Percentiles rank a stretch among this genome's conserved stretches.
Evolutionary conservation across 345 rosid genomes (phyloP).

Genomic region (Eucalyptus tenuipes): DNA sequence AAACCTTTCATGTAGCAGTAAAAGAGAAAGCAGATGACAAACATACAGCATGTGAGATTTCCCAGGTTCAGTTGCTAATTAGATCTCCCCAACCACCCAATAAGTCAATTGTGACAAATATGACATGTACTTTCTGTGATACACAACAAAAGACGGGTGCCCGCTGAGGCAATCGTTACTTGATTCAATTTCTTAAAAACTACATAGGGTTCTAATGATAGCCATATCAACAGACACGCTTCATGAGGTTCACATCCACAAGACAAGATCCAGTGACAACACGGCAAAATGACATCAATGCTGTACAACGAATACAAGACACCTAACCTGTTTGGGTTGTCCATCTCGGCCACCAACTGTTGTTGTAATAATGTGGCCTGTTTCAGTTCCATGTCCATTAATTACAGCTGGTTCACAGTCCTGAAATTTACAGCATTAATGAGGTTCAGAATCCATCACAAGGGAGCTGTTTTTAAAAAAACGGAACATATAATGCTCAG

Average conservation of each 20-base stretch:
- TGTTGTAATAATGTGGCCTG: slow-evolving; percentile 82
- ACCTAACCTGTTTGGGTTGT: slow-evolving; percentile 79
- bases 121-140: not conserved
- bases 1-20: not conserved
- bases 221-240: not conserved
- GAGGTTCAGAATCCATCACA: not conserved
- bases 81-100: not conserved
- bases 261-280: not conserved
- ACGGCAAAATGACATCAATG: not conserved
- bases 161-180: not conserved
- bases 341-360: slow-evolving; percentile 81
- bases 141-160: not conserved
- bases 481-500: not conserved
- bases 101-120: not conserved
- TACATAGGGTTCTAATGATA: not conserved
- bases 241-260: not conserved
- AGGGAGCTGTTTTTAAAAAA: not conserved
- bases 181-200: not conserved
- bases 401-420: slow-evolving; percentile 56
- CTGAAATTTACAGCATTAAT: slow-evolving; percentile 10
- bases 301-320: not conserved
- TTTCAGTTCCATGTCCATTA: slow-evolving; percentile 70
- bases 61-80: not conserved
- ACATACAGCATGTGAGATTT: not conserved
- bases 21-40: not conserved